These are phyloP conservation scores for Blumeria hordei DNA, from an alignment of 2,329 filamentous ascomycete species.

Conservation along the genomic window DNA sequence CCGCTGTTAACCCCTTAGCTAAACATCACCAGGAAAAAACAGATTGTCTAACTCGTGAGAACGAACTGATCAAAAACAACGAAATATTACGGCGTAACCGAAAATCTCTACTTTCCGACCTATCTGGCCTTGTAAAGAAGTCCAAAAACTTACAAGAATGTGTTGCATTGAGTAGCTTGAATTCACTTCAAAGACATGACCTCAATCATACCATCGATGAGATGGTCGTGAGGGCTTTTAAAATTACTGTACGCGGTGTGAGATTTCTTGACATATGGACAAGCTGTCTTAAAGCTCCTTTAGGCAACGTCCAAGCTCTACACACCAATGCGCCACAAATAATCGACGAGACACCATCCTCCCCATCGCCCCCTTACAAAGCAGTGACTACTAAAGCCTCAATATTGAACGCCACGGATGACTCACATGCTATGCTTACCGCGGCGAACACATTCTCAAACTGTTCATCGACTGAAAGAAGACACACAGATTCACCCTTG, in stretches of 20 bases:
- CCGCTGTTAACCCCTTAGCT: not conserved
- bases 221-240: constrained; percentile 82
- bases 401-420: too few species aligned
- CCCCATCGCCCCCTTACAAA: too few species aligned
- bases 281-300: constrained; percentile 28
- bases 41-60: constrained; percentile 66
- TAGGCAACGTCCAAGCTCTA: constrained; percentile 17
- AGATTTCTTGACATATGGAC: constrained; percentile 73
- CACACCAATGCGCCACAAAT: too few species aligned
- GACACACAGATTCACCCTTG: too few species aligned
- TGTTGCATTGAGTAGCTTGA: constrained; percentile 19
- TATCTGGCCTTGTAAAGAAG: constrained; percentile 72
- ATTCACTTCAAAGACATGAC: constrained; percentile 23
- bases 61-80: constrained; percentile 46
- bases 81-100: constrained; percentile 56
- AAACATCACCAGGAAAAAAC: constrained; percentile 45
- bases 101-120: constrained; percentile 69
- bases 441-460: too few species aligned
- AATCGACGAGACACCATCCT: too few species aligned
- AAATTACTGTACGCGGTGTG: constrained; percentile 76
- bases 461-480: too few species aligned
- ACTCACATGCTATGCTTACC: too few species aligned
- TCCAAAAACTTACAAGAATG: constrained; percentile 64
- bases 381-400: too few species aligned
- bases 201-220: constrained; percentile 67